phyloP scores from a whole-genome alignment of 495 filamentous ascomycete genomes.

The Penicillium roqueforti region DNA sequence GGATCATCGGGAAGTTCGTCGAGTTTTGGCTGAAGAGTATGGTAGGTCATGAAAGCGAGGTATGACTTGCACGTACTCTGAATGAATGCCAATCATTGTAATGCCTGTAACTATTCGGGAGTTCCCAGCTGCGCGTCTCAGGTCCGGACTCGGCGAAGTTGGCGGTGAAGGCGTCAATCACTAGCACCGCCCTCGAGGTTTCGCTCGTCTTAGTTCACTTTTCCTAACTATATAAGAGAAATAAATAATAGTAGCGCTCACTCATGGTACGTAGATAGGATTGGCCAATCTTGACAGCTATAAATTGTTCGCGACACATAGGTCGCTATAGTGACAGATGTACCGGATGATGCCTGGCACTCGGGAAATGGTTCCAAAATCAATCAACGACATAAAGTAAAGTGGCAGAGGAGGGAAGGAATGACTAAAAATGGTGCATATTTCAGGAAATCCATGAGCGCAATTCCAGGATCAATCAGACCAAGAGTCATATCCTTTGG shows the following conservation, averaged over 20 bases:
- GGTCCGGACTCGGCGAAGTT: no score
- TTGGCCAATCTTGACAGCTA: not conserved
- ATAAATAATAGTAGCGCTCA: no score
- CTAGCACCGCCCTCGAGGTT: no score
- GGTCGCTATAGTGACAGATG: no score
- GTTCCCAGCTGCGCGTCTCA: no score
- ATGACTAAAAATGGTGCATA: not conserved
- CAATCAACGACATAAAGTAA: not conserved
- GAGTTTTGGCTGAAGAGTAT: not conserved
- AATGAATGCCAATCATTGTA: not conserved
- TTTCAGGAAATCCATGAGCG: not conserved
- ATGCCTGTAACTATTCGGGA: no score
- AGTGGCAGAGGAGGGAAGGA: not conserved
- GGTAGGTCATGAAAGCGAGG: not conserved
- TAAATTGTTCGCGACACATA: no score
- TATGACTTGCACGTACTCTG: not conserved
- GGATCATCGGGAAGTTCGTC: conserved; percentile 1
- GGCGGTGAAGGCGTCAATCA: no score
- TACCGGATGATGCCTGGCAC: no score
- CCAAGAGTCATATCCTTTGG: conserved; percentile 7
- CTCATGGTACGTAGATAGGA: no score
- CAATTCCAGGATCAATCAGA: conserved; percentile 5
- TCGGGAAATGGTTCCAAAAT: not conserved
- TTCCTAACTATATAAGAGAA: no score
- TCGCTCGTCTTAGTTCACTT: no score